Evolutionary conservation across 345 rosid genomes (phyloP).

Genomic region (Populus davidiana): DNA sequence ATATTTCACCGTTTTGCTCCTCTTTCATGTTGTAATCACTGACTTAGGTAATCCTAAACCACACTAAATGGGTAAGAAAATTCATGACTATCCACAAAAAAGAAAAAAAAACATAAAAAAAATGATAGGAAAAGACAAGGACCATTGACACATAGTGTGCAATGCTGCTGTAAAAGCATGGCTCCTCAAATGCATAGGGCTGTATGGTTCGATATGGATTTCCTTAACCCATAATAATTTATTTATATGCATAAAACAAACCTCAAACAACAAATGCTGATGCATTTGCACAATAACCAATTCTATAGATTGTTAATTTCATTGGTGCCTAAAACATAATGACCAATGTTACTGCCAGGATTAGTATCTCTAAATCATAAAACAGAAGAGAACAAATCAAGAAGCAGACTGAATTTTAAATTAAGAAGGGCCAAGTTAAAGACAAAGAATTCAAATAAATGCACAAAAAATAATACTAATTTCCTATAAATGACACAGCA

Average conservation of each 20-base stretch:
- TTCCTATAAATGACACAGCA: background rate
- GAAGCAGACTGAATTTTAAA: background rate
- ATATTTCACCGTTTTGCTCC: background rate
- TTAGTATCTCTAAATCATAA: background rate
- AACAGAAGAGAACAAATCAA: background rate
- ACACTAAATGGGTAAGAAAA: background rate
- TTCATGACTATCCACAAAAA: background rate
- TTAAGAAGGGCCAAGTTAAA: background rate
- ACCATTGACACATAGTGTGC: no score
- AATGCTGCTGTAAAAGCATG: background rate
- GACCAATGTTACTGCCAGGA: background rate
- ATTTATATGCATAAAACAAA: background rate
- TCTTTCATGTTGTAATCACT: background rate
- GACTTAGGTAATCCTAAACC: background rate
- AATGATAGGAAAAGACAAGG: background rate
- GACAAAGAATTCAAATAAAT: background rate
- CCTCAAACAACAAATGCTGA: background rate
- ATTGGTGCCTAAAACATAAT: background rate
- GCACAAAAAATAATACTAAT: background rate
- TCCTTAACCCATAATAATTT: background rate
- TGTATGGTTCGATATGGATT: background rate
- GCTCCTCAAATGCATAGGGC: background rate
- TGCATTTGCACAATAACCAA: background rate
- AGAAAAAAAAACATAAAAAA: background rate
- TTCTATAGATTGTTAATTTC: background rate